Conservation (phyloP, 2,329 filamentous ascomycete genomes). For the Xylaria sp. region DNA sequence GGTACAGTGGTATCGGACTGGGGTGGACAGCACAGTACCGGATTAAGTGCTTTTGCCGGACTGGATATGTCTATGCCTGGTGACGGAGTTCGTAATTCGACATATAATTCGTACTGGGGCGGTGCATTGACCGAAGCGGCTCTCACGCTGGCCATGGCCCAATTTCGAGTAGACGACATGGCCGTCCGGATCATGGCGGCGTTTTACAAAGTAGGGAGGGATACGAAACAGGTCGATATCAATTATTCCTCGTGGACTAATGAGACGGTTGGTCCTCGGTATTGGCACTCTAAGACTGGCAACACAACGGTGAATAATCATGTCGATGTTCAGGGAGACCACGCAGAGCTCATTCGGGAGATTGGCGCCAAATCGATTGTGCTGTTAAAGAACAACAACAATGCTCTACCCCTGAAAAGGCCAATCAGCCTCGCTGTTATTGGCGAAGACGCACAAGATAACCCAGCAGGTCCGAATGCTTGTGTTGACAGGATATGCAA, state of each 20-base stretch:
- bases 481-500: constrained; percentile 71
- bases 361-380: constrained; percentile 82
- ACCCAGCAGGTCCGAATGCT: constrained; percentile 76
- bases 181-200: constrained; percentile 77
- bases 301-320: constrained; percentile 75
- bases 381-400: constrained; percentile 73
- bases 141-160: constrained; percentile 28
- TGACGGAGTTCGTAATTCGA: constrained; percentile 33
- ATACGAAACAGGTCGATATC: constrained; percentile 57
- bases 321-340: constrained; percentile 75
- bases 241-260: constrained; percentile 90
- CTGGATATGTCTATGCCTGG: constrained; percentile 54
- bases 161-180: constrained; percentile 70
- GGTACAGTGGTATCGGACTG: constrained; percentile 67
- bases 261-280: constrained; percentile 72
- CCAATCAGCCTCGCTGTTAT: constrained; percentile 77
- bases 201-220: constrained; percentile 68
- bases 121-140: constrained; percentile 35
- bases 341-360: constrained; percentile 73
- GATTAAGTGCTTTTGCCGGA: constrained; percentile 43
- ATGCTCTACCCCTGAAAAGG: constrained; percentile 51
- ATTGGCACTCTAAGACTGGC: constrained; percentile 65
- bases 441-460: constrained; percentile 81
- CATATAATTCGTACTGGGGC: constrained; percentile 39
- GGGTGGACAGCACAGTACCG: constrained; percentile 73